Conservation (phyloP, 129 eudicot species). For the Logfia minima region DNA sequence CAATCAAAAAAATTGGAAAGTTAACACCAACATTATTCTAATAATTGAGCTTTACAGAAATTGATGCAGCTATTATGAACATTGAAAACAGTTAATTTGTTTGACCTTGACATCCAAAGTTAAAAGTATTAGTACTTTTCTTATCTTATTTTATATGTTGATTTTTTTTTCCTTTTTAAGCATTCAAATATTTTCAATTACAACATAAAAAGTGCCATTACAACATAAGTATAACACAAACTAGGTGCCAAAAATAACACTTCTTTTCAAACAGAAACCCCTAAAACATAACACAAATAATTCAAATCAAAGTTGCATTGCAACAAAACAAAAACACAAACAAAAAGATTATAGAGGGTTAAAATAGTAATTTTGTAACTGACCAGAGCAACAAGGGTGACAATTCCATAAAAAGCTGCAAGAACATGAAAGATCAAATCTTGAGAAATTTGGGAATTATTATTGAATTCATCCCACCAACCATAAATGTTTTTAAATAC, state of each 20-base stretch:
- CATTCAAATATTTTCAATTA: not conserved
- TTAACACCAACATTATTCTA: too few relatives aligned
- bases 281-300: not conserved
- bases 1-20: not conserved
- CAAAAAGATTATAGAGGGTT: not conserved
- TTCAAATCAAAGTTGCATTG: not conserved
- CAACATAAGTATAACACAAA: not conserved
- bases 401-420: constrained; percentile 66
- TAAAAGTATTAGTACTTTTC: not conserved
- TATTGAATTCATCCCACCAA: constrained; percentile 72
- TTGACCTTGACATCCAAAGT: not conserved
- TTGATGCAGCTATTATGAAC: too few relatives aligned
- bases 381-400: constrained; percentile 70
- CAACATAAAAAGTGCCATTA: not conserved
- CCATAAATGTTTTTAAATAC: constrained; percentile 41
- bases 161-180: not conserved
- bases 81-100: not conserved
- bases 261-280: not conserved
- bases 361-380: not conserved
- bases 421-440: constrained; percentile 63
- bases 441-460: constrained; percentile 54
- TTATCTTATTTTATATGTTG: not conserved
- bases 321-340: not conserved
- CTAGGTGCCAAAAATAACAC: not conserved
- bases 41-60: too few relatives aligned